These are phyloP conservation scores for Camelina hispida DNA, from an alignment of 345 rosid genomes.

Conservation along the genomic window DNA sequence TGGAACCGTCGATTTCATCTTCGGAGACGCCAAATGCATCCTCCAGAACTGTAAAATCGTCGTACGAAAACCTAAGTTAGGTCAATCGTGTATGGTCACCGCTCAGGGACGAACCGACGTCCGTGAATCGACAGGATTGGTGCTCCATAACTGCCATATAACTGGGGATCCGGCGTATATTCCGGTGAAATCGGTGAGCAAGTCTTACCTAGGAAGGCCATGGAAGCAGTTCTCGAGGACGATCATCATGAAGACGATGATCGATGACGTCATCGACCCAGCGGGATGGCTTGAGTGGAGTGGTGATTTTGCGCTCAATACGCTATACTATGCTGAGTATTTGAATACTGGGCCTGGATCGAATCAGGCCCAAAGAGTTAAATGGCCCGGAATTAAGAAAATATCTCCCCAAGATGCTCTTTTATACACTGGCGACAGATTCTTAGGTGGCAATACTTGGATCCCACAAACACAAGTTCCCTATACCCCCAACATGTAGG, in stretches of 20 bases:
- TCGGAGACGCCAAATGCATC: constrained; percentile 58
- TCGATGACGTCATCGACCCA: background rate
- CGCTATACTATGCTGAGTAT: constrained; percentile 65
- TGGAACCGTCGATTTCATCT: constrained; percentile 80
- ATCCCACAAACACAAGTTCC: constrained; percentile 58
- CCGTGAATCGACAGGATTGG: constrained; percentile 54
- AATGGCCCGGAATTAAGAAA: constrained; percentile 62
- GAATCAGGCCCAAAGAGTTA: constrained; percentile 47
- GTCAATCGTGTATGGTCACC: constrained; percentile 61
- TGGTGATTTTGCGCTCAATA: constrained; percentile 54
- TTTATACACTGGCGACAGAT: constrained; percentile 45
- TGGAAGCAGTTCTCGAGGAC: background rate
- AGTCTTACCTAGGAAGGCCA: constrained; percentile 52
- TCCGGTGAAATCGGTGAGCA: constrained; percentile 45
- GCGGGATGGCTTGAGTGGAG: constrained; percentile 67
- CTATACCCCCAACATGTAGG: constrained; percentile 51
- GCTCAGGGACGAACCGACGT: constrained; percentile 67
- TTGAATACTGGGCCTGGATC: constrained; percentile 72
- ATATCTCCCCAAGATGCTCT: constrained; percentile 33
- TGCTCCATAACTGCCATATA: constrained; percentile 70
- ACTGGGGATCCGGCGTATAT: constrained; percentile 48
- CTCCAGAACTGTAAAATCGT: constrained; percentile 72
- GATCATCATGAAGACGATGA: background rate
- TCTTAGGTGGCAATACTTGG: constrained; percentile 56
- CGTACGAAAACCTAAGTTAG: constrained; percentile 52